These are phyloP conservation scores for Komagataella pseudopastoris DNA, from an alignment of 805 yeast genomes.

Conservation along the genomic window DNA sequence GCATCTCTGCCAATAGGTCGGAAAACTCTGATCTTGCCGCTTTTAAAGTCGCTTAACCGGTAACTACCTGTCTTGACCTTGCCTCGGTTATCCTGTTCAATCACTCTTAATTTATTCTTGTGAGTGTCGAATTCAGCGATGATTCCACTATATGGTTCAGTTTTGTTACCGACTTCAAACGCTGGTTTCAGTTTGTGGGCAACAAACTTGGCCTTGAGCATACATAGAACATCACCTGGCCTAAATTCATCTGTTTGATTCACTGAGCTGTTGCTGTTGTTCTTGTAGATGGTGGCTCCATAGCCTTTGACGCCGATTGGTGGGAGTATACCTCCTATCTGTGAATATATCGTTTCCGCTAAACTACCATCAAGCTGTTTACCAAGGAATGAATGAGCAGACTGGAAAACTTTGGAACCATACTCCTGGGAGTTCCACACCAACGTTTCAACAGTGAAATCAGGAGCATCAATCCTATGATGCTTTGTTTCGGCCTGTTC, in stretches of 20 bases:
- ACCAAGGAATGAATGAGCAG: slow-evolving; percentile 27
- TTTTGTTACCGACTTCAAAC: slow-evolving; percentile 42
- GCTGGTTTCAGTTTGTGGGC: slow-evolving; percentile 46
- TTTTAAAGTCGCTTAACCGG: slow-evolving; percentile 56
- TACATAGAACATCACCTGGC: slow-evolving; percentile 77
- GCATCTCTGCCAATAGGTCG: slow-evolving; percentile 63
- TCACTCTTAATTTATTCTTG: slow-evolving; percentile 58
- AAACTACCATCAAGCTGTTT: slow-evolving; percentile 16
- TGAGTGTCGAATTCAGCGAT: slow-evolving; percentile 62
- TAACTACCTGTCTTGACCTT: slow-evolving; percentile 47
- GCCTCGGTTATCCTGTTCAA: slow-evolving; percentile 39
- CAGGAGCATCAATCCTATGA: slow-evolving; percentile 21
- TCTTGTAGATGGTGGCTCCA: slow-evolving; percentile 63
- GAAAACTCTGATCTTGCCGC: slow-evolving; percentile 71
- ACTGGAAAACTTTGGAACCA: slow-evolving; percentile 36
- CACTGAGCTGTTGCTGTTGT: slow-evolving; percentile 33
- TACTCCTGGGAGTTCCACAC: slow-evolving; percentile 31
- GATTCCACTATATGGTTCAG: slow-evolving; percentile 40
- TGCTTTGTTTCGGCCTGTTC: background rate
- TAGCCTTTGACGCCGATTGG: slow-evolving; percentile 53
- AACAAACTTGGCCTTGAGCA: slow-evolving; percentile 63
- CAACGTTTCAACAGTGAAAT: slow-evolving; percentile 30
- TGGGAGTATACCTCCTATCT: slow-evolving; percentile 20
- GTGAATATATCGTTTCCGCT: slow-evolving; percentile 21
- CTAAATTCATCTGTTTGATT: slow-evolving; percentile 46